Evolutionary conservation across 345 rosid genomes (phyloP).

Genomic region (Gossypium bickii): DNA sequence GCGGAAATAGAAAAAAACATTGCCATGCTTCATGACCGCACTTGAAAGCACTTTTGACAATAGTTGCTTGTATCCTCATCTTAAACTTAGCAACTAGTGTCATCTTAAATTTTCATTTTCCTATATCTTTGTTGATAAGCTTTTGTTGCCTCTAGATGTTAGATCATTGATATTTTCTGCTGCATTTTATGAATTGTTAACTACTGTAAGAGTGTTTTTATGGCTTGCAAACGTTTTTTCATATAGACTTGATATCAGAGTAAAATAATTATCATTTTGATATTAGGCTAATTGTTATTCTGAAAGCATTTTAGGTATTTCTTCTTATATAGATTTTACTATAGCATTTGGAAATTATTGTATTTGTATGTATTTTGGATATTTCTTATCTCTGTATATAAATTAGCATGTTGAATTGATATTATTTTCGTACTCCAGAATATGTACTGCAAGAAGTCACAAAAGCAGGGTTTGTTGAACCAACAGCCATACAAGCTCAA

Average conservation of each 20-base stretch:
- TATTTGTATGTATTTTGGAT: neutral
- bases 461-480: slow-evolving; percentile 93
- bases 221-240: neutral
- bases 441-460: slow-evolving; percentile 91
- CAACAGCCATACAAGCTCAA: slow-evolving; percentile 96
- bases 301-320: neutral
- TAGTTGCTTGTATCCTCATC: neutral
- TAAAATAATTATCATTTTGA: slow-evolving; percentile 1
- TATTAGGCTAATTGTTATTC: neutral
- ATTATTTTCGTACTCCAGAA: slow-evolving; percentile 39
- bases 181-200: neutral
- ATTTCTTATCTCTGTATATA: neutral
- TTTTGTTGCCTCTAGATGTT: slow-evolving; percentile 8
- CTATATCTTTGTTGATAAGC: neutral
- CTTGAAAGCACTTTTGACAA: neutral
- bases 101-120: neutral
- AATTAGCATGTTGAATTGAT: neutral
- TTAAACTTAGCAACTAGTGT: neutral
- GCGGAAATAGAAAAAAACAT: neutral
- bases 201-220: neutral
- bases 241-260: neutral
- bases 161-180: neutral
- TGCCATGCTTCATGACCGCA: neutral
- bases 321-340: neutral
- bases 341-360: neutral